phyloP scores from a whole-genome alignment of 306 rosid genomes.

The Senna siamea region DNA sequence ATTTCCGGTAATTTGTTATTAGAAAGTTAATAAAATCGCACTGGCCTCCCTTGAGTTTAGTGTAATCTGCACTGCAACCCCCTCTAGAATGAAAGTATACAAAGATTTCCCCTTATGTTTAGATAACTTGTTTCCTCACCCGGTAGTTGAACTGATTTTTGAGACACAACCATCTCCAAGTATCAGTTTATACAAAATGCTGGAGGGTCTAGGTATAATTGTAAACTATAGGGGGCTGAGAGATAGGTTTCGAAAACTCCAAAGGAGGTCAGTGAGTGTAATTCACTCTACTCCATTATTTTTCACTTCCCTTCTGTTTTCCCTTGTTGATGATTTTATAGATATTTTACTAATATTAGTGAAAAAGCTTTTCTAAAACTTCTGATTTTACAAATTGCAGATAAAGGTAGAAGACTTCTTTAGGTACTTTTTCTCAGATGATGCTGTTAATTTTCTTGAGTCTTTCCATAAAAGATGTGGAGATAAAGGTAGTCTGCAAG shows the following conservation, averaged over 20 bases:
- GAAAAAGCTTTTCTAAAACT: conserved; percentile 24
- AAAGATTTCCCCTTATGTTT: background rate
- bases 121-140: no score
- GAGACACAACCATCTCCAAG: background rate
- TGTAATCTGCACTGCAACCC: background rate
- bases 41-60: background rate
- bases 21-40: conserved; percentile 17
- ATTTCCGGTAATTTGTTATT: conserved; percentile 72
- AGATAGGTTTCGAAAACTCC: background rate
- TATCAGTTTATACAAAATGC: background rate
- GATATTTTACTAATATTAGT: conserved; percentile 14
- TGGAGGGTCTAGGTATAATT: background rate
- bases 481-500: conserved; percentile 75
- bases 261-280: background rate
- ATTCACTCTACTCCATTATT: background rate
- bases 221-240: background rate
- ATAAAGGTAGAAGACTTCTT: conserved; percentile 86
- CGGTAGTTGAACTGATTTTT: background rate
- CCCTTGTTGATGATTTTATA: conserved; percentile 1
- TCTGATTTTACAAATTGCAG: conserved; percentile 63
- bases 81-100: background rate
- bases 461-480: conserved; percentile 79
- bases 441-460: conserved; percentile 59
- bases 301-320: conserved; percentile 13
- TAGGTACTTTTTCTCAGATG: conserved; percentile 74